Evolutionary conservation across 176 grass and related monocot species (phyloP).

Genomic region (Microstegium vimineum): DNA sequence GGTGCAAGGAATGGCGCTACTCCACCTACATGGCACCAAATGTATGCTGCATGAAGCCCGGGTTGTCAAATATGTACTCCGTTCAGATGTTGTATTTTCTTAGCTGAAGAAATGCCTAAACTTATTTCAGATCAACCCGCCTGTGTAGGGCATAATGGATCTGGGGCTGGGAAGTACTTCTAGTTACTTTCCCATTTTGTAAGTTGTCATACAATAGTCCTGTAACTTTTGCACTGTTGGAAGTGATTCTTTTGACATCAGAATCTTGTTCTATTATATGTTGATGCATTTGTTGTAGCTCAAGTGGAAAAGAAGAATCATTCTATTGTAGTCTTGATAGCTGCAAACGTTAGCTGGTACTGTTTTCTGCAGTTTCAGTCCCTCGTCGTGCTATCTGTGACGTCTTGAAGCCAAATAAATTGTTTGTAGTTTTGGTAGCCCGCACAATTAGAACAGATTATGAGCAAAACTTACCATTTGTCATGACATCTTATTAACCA

Average conservation of each 20-base stretch:
- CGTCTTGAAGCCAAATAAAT: background rate
- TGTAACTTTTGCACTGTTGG: background rate
- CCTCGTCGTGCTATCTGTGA: background rate
- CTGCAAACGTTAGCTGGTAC: background rate
- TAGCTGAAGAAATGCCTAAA: slow-evolving; percentile 19
- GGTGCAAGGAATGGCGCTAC: slow-evolving; percentile 74
- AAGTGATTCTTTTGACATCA: background rate
- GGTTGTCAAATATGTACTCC: slow-evolving; percentile 77
- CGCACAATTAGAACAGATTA: background rate
- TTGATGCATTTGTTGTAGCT: background rate
- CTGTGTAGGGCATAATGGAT: background rate
- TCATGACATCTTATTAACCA: background rate
- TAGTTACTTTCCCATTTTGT: background rate
- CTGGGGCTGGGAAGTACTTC: slow-evolving; percentile 6
- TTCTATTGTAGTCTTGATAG: background rate
- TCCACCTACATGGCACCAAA: slow-evolving; percentile 83
- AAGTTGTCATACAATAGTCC: background rate
- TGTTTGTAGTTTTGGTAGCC: background rate
- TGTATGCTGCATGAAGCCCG: slow-evolving; percentile 98
- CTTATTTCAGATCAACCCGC: background rate
- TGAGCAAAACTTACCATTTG: background rate
- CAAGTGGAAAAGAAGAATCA: background rate
- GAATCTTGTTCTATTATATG: background rate
- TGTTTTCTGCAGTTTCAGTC: background rate
- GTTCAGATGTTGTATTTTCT: slow-evolving; percentile 80